These are phyloP conservation scores for Daedaleopsis sinensis DNA, from an alignment of 768 basidiomycete species.

Conservation along the genomic window DNA sequence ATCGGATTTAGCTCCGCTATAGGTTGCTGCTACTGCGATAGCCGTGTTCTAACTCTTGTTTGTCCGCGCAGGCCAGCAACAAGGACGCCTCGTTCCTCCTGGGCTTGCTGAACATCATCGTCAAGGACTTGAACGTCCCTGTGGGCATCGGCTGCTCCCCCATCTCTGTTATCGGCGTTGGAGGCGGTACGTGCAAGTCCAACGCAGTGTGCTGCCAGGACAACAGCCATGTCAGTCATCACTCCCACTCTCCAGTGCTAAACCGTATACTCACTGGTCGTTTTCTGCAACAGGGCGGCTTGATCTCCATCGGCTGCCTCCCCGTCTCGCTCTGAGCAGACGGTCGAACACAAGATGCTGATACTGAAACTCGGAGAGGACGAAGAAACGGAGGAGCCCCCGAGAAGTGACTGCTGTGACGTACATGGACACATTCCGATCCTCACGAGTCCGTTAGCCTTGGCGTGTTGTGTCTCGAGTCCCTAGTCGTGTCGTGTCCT, in stretches of 20 bases:
- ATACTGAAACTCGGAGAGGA: background rate
- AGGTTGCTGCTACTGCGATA: no score
- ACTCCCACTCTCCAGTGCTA: background rate
- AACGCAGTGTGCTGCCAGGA: constrained; percentile 31
- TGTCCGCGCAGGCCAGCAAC: constrained; percentile 10
- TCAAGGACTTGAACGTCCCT: constrained; percentile 20
- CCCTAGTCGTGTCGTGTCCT: no score
- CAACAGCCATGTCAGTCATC: constrained; percentile 24
- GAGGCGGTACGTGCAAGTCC: constrained; percentile 23
- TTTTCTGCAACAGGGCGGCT: constrained; percentile 5
- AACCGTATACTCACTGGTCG: background rate
- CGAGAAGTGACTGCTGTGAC: no score
- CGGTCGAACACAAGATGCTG: background rate
- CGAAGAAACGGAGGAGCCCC: no score
- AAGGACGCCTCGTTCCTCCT: constrained; percentile 12
- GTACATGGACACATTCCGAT: no score
- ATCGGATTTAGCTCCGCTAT: background rate
- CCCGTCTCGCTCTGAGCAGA: constrained; percentile 16
- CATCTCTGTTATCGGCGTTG: constrained; percentile 27
- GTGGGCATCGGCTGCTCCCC: constrained; percentile 30
- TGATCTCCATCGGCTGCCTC: constrained; percentile 21
- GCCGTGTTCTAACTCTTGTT: no score
- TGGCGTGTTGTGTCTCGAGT: no score
- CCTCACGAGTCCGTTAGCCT: no score
- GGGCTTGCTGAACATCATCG: constrained; percentile 27